Percentiles rank a stretch among this genome's conserved stretches.
These are phyloP conservation scores for Plantago ovata DNA, from an alignment of 257 asterid genomes.

Conservation along the genomic window DNA sequence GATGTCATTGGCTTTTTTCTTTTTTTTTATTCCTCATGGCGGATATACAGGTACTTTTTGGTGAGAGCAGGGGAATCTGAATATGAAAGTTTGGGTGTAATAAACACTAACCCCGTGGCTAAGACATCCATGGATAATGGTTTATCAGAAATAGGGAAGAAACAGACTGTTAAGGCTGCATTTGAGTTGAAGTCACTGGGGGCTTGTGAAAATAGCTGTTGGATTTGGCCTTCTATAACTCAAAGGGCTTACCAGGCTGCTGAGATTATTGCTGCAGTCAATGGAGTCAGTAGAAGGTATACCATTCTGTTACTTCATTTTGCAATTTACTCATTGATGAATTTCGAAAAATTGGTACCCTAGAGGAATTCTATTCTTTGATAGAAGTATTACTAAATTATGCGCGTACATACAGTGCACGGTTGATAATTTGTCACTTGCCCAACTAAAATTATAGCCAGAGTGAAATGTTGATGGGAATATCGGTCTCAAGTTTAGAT, in stretches of 20 bases:
- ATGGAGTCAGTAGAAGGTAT: constrained; percentile 69
- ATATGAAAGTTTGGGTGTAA: constrained; percentile 71
- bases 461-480: too few relatives aligned
- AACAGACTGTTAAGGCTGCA: constrained; percentile 74
- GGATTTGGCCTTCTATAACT: constrained; percentile 99
- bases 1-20: too few relatives aligned
- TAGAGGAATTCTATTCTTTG: not conserved
- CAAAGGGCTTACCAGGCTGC: constrained; percentile 98
- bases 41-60: constrained; percentile 60
- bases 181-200: constrained; percentile 60
- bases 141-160: constrained; percentile 73
- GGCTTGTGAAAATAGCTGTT: constrained; percentile 80
- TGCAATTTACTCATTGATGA: not conserved
- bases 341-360: not conserved
- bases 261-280: constrained; percentile 84
- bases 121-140: constrained; percentile 89
- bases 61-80: constrained; percentile 97
- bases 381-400: not conserved
- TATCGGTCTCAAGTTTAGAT: too few relatives aligned
- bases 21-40: not conserved
- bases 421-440: not conserved
- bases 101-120: constrained; percentile 93
- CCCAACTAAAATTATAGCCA: not conserved
- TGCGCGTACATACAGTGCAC: too few relatives aligned
- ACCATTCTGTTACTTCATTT: not conserved